phyloP scores from a whole-genome alignment of 1,284 basidiomycete species.

The Amylostereum areolatum region DNA sequence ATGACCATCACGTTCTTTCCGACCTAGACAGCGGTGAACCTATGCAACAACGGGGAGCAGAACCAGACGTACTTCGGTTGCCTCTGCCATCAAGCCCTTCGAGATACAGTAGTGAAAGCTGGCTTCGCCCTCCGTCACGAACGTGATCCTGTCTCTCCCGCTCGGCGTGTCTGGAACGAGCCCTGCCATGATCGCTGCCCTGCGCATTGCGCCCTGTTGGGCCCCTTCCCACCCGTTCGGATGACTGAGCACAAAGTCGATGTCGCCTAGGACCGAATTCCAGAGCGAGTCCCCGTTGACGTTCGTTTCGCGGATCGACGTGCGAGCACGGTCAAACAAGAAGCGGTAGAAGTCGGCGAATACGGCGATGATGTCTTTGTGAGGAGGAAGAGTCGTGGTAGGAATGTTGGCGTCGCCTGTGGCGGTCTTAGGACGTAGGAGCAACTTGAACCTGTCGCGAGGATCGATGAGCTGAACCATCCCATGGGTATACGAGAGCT shows the following conservation, averaged over 20 bases:
- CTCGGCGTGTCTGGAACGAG: conserved; percentile 18
- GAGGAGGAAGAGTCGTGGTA: conserved; percentile 1
- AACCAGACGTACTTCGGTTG: conserved; percentile 16
- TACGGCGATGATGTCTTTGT: conserved; percentile 7
- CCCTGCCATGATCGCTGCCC: conserved; percentile 23
- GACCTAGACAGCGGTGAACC: background rate
- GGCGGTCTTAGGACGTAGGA: conserved; percentile 5
- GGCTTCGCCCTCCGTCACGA: conserved; percentile 41
- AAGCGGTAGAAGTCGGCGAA: conserved; percentile 10
- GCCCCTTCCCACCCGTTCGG: conserved; percentile 34
- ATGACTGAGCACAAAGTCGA: conserved; percentile 28
- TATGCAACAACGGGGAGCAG: background rate
- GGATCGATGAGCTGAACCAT: background rate
- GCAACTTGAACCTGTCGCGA: conserved; percentile 14
- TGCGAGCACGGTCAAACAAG: conserved; percentile 2
- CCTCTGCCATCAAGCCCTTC: conserved; percentile 24
- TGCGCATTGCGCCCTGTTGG: conserved; percentile 28
- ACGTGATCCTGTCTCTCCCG: conserved; percentile 26
- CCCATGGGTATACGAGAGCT: background rate
- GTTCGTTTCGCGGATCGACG: conserved; percentile 1
- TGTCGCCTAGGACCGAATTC: conserved; percentile 4
- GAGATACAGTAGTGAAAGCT: conserved; percentile 36
- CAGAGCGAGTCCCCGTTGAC: background rate
- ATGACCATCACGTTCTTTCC: conserved; percentile 9
- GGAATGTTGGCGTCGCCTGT: conserved; percentile 5